Percentiles rank a stretch among this genome's conserved stretches.
Conservation (phyloP, 2,329 filamentous ascomycete species). For the Diaporthe capsici region DNA sequence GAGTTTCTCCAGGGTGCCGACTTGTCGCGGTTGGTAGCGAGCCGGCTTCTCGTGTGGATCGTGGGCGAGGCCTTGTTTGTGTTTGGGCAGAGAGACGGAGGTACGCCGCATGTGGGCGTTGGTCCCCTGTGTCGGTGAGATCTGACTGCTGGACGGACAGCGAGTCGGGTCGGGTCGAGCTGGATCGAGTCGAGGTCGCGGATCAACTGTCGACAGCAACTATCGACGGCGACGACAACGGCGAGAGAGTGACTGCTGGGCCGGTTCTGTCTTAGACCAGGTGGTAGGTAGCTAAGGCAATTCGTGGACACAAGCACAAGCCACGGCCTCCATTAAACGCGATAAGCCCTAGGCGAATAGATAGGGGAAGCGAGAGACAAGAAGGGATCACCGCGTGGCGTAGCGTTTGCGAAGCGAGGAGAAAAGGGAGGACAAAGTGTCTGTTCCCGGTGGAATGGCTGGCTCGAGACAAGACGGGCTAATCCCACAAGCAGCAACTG, state of each 20-base stretch:
- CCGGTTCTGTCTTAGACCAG: not conserved
- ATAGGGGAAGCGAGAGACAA: slow-evolving; percentile 40
- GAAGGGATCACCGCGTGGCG: slow-evolving; percentile 36
- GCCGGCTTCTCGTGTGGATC: slow-evolving; percentile 77
- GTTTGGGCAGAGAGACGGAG: slow-evolving; percentile 73
- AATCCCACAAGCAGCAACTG: slow-evolving; percentile 1
- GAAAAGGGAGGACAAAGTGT: not conserved
- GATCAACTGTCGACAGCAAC: not conserved
- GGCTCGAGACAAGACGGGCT: slow-evolving; percentile 16
- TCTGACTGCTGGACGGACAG: slow-evolving; percentile 20
- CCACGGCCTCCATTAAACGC: slow-evolving; percentile 41
- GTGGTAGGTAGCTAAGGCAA: slow-evolving; percentile 11
- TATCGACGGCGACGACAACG: not conserved
- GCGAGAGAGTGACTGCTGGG: not conserved
- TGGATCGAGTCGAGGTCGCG: not conserved
- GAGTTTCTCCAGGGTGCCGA: slow-evolving; percentile 66
- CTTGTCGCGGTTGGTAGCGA: slow-evolving; percentile 67
- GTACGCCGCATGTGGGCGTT: slow-evolving; percentile 71
- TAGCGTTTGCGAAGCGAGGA: slow-evolving; percentile 21
- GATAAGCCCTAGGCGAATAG: slow-evolving; percentile 35
- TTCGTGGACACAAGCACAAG: slow-evolving; percentile 35
- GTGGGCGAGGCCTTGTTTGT: slow-evolving; percentile 61
- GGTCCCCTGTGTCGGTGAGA: slow-evolving; percentile 33
- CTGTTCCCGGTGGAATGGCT: slow-evolving; percentile 3
- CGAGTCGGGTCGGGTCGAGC: slow-evolving; percentile 10